A percentile compares a stretch with the other conserved stretches of the same genome.
phyloP scores from a whole-genome alignment of 2,329 filamentous ascomycete genomes.

The Periconia macrospinosa region DNA sequence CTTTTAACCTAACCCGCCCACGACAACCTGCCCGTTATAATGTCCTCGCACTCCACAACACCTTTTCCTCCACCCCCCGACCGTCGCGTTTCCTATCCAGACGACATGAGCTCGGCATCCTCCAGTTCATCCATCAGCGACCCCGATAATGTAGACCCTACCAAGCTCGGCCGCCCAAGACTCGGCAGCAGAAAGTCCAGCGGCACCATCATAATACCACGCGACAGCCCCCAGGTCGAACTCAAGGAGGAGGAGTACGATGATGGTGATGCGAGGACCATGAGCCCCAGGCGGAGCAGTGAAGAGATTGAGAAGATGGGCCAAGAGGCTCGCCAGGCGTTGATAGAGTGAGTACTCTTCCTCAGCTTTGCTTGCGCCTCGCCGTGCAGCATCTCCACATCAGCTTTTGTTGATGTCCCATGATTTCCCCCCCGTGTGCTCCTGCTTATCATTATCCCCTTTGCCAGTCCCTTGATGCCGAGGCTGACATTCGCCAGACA shows the following conservation, averaged over 20 bases:
- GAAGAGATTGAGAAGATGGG: conserved; percentile 88
- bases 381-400: conserved; percentile 10
- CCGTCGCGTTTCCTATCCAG: conserved; percentile 30
- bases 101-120: conserved; percentile 42
- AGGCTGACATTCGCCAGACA: conserved; percentile 61
- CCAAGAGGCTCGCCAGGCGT: conserved; percentile 70
- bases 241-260: conserved; percentile 75
- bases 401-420: conserved; percentile 2
- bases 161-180: conserved; percentile 61
- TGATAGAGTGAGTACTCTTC: conserved; percentile 60
- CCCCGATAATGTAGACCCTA: conserved; percentile 47
- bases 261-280: conserved; percentile 85
- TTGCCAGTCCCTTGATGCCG: conserved; percentile 15
- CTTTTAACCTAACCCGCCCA: conserved; percentile 2
- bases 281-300: conserved; percentile 90
- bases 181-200: conserved; percentile 76
- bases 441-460: conserved; percentile 17
- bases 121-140: conserved; percentile 50
- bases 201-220: conserved; percentile 78
- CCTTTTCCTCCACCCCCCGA: conserved; percentile 30
- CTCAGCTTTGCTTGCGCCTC: background rate
- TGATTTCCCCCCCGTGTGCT: conserved; percentile 3
- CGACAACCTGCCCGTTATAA: conserved; percentile 9
- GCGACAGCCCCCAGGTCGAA: conserved; percentile 73
- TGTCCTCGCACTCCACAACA: conserved; percentile 13